phyloP scores from a whole-genome alignment of 495 filamentous ascomycete species.

The Penicillium chermesinum region DNA sequence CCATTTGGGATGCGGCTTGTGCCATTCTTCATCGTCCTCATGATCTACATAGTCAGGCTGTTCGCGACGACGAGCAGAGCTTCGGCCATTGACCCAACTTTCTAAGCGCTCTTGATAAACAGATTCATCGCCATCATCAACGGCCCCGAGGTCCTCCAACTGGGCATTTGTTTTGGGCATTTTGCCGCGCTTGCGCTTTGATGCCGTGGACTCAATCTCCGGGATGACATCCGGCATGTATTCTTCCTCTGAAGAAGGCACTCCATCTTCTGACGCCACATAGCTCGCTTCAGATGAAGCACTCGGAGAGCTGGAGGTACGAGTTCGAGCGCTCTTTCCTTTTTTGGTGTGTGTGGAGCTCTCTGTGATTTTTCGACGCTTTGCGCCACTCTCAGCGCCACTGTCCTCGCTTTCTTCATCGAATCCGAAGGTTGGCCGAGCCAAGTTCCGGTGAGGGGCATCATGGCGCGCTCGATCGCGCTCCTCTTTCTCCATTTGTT shows the following conservation, averaged over 20 bases:
- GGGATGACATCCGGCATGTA: conserved; percentile 30
- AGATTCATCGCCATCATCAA: conserved; percentile 89
- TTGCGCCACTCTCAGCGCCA: conserved; percentile 23
- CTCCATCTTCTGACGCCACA: conserved; percentile 30
- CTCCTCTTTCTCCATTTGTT: conserved; percentile 52
- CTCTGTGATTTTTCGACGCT: conserved; percentile 36
- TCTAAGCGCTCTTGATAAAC: conserved; percentile 73
- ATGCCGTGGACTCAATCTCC: conserved; percentile 13
- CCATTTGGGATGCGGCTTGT: conserved; percentile 74
- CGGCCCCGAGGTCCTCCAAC: conserved; percentile 62
- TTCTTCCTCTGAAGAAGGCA: conserved; percentile 30
- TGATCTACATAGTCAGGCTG: conserved; percentile 18
- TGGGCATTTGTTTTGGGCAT: conserved; percentile 35
- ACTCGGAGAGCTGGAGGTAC: conserved; percentile 21
- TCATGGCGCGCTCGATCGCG: conserved; percentile 38
- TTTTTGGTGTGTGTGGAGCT: conserved; percentile 1
- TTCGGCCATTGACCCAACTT: conserved; percentile 67
- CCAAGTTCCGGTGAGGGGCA: conserved; percentile 69
- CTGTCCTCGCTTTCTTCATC: conserved; percentile 33
- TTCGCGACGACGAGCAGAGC: conserved; percentile 55
- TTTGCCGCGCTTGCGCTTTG: conserved; percentile 32
- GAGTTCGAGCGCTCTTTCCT: conserved; percentile 1
- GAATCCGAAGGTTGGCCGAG: conserved; percentile 71
- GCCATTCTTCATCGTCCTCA: conserved; percentile 63
- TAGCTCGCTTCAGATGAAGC: conserved; percentile 39